Conservation (phyloP, 176 grass and related monocot species). For the Hordeum marinum region DNA sequence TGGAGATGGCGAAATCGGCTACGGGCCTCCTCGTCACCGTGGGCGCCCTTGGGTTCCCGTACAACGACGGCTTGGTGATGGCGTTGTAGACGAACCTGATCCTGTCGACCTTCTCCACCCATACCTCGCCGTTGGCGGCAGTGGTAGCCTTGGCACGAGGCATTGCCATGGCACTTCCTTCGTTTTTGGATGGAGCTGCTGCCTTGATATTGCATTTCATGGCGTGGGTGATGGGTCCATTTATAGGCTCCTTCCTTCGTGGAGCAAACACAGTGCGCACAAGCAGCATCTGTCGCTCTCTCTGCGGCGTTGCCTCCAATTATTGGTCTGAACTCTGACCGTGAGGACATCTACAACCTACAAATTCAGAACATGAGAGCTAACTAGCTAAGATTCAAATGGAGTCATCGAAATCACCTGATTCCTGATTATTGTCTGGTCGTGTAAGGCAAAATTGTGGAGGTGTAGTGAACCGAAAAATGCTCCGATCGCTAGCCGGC, state of each 20-base stretch:
- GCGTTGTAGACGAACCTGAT: constrained; percentile 36
- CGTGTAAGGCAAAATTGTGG: background rate
- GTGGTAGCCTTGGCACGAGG: background rate
- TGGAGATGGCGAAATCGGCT: background rate
- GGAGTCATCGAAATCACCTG: background rate
- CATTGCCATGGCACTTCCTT: background rate
- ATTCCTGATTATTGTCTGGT: background rate
- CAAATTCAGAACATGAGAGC: background rate
- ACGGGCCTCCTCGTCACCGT: background rate
- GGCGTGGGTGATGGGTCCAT: background rate
- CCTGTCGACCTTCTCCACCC: constrained; percentile 41
- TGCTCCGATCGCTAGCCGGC: background rate
- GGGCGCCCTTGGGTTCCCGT: background rate
- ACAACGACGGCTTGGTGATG: background rate
- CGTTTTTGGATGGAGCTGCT: background rate
- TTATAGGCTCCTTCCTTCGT: background rate
- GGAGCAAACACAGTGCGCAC: background rate
- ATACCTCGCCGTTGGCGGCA: background rate
- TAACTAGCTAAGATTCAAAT: background rate
- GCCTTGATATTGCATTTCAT: background rate
- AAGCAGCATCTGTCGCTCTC: background rate
- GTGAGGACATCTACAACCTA: background rate
- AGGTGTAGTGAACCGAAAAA: background rate
- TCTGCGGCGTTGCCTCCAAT: background rate
- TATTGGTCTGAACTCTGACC: background rate